Evolutionary conservation across 768 basidiomycete species (phyloP).

Genomic region (Macrolepiota dolichaula): DNA sequence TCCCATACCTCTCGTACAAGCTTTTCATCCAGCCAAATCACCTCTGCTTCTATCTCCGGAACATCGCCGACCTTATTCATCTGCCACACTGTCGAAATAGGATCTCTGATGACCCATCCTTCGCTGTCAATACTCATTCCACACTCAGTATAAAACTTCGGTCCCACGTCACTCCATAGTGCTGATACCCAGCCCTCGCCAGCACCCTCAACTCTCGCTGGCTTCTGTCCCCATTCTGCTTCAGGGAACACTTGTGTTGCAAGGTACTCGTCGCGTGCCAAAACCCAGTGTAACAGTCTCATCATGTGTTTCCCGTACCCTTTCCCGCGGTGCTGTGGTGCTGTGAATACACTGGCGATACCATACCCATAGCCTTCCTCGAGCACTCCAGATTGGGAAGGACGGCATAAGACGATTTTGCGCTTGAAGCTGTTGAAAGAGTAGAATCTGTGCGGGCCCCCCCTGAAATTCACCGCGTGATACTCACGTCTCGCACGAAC

Average conservation of each 20-base stretch:
- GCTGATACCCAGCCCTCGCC: conserved; percentile 21
- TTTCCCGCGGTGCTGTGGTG: conserved; percentile 40
- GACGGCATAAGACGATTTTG: conserved; percentile 23
- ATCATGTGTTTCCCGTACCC: conserved; percentile 66
- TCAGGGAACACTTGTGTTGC: conserved; percentile 17
- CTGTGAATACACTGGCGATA: conserved; percentile 57
- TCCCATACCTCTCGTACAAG: conserved; percentile 32
- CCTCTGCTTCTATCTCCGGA: conserved; percentile 5
- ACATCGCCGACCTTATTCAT: conserved; percentile 13
- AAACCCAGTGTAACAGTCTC: conserved; percentile 50
- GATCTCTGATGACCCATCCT: conserved; percentile 39
- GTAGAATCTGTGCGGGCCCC: neutral
- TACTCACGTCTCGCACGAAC: conserved; percentile 61
- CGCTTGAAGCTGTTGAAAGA: conserved; percentile 26
- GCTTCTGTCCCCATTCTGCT: conserved; percentile 23
- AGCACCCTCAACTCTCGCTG: conserved; percentile 13
- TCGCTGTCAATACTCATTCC: conserved; percentile 15
- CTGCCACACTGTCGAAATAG: conserved; percentile 35
- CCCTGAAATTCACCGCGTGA: neutral
- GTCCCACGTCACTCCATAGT: conserved; percentile 26
- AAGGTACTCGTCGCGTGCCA: conserved; percentile 19
- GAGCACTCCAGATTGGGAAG: conserved; percentile 7
- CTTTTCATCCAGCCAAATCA: conserved; percentile 28
- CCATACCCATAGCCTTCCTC: conserved; percentile 44
- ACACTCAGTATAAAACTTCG: conserved; percentile 20